Evolutionary conservation across 805 yeast genomes (phyloP).

Genomic region (baker's yeast (Saccharomyces cerevisiae)): DNA sequence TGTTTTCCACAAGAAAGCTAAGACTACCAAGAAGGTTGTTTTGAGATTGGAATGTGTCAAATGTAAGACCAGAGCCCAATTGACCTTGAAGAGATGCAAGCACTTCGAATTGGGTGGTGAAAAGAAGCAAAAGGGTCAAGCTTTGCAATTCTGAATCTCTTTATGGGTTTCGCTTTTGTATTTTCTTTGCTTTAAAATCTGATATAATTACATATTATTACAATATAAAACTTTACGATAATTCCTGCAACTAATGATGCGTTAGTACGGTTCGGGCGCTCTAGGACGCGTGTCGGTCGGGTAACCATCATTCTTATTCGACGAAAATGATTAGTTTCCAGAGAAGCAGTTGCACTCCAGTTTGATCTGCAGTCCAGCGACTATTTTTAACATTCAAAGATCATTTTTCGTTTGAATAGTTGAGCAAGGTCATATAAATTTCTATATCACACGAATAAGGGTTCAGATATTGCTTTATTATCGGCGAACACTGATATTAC

Average conservation of each 20-base stretch:
- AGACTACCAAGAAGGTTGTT: conserved; percentile 99
- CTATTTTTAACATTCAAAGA: neutral
- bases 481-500: neutral
- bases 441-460: neutral
- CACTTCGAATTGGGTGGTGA: conserved; percentile 99
- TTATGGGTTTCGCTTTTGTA: neutral
- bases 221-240: neutral
- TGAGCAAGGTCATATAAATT: neutral
- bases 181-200: neutral
- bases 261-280: too few relatives aligned
- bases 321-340: neutral
- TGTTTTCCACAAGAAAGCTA: conserved; percentile 99
- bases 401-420: neutral
- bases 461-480: neutral
- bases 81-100: conserved; percentile 98
- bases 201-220: neutral
- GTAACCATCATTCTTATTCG: neutral
- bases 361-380: neutral
- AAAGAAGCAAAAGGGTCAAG: conserved; percentile 99
- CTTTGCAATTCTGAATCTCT: conserved; percentile 85
- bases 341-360: neutral
- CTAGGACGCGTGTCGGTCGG: neutral
- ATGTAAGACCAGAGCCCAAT: conserved; percentile 98
- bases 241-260: neutral
- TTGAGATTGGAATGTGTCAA: conserved; percentile 97